A percentile compares a stretch with the other conserved stretches of the same genome.
These are phyloP conservation scores for Fusarium sp. DNA, from an alignment of 2,329 filamentous ascomycete genomes.

Conservation along the genomic window DNA sequence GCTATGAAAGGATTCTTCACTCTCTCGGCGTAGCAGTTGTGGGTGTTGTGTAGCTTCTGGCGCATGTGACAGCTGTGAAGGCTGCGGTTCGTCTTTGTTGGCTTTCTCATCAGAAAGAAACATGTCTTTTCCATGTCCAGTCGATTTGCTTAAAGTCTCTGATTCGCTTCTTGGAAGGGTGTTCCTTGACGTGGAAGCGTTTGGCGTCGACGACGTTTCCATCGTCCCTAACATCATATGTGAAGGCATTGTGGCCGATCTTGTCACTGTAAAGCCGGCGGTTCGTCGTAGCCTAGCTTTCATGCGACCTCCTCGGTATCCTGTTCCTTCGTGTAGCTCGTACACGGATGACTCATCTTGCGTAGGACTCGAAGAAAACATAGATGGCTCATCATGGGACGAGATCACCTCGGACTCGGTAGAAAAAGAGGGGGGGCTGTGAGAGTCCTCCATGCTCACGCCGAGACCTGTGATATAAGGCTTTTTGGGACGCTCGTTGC, in stretches of 20 bases:
- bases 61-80: conserved; percentile 9
- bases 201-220: conserved; percentile 43
- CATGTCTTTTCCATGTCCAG: neutral
- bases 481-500: neutral
- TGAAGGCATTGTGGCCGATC: conserved; percentile 47
- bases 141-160: conserved; percentile 2
- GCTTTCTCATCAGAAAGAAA: conserved; percentile 2
- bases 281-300: conserved; percentile 49
- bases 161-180: conserved; percentile 7
- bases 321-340: conserved; percentile 50
- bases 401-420: conserved; percentile 4
- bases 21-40: conserved; percentile 30
- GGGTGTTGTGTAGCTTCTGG: conserved; percentile 10
- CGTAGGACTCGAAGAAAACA: conserved; percentile 18
- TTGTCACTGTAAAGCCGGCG: conserved; percentile 45
- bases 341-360: conserved; percentile 26
- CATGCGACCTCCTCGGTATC: conserved; percentile 41
- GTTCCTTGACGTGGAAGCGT: conserved; percentile 47
- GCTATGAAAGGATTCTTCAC: conserved; percentile 65
- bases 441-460: neutral
- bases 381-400: conserved; percentile 17
- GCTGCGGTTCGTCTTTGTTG: conserved; percentile 1
- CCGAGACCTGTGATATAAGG: neutral
- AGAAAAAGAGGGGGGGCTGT: conserved; percentile 12
- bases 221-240: conserved; percentile 45